Base-by-base conservation (phyloP, 2,329 filamentous ascomycete genomes). In the Fusarium udum region DNA sequence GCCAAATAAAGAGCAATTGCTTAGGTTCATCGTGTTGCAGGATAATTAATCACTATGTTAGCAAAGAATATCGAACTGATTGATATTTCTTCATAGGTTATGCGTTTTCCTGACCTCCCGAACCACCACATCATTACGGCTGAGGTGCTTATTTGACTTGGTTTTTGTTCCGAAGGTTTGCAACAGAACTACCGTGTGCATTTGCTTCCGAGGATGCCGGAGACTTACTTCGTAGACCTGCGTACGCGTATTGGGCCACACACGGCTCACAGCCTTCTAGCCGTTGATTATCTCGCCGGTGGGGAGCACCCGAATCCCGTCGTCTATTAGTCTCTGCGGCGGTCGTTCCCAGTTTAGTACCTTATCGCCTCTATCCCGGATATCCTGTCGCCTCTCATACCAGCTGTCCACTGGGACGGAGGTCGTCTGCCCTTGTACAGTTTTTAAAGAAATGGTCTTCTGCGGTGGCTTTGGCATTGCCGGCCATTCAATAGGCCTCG, bases 401-500 rank as follows among this genome's bases (percentile, higher is more conserved):
- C 36, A 26, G 7, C 6, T 51, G 13, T 51, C 43, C 9, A 32
- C 34, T 6, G 26, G 51, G 10, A 20, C 6, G 6, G 18, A 26
- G 34, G 5, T 13, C 3, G 26, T 22, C 43, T 59, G 7, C 24
- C 56, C 42, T n/a, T 39, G 12, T 31, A 15, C 4, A 4, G 8
- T 24, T 39, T 49, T 51, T 16, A 59, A 13, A 13, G 15, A 31
- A 15, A 51, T 51, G 3, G 56, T 59, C 34, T 59, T 59, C 24
- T 51, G 43, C 6, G 67, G 72, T 28, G 67, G 68, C 28, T 70
- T 63, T 0, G 72, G 71, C 49, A 58, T 66, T 12, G 55, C 22
- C 1, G 76, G 75, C 75, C 71, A 80, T 34, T 75, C 31, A 31
- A 79, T 74, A 12, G 61, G 48, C 26, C 67, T 69, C 34, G 57